phyloP scores from a whole-genome alignment of 2,329 filamentous ascomycete species.

The Metarhizium album region DNA sequence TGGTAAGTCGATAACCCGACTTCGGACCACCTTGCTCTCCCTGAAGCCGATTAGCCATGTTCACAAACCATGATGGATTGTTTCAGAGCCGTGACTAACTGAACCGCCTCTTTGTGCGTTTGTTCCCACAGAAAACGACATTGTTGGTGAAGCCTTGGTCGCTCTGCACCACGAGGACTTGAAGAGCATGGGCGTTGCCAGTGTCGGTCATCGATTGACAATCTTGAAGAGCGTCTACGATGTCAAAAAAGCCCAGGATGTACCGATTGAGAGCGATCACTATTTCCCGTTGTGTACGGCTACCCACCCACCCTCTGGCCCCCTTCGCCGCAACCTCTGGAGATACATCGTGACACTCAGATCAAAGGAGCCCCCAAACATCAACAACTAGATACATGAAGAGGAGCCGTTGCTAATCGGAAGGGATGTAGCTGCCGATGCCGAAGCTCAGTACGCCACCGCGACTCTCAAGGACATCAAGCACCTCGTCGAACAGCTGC shows the following conservation, averaged over 20 bases:
- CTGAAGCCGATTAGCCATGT: neutral
- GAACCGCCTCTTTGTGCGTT: slow-evolving; percentile 9
- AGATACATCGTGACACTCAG: neutral
- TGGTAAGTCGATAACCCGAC: slow-evolving; percentile 43
- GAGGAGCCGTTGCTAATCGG: slow-evolving; percentile 11
- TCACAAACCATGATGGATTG: neutral
- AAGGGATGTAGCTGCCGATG: slow-evolving; percentile 63
- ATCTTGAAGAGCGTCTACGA: slow-evolving; percentile 96
- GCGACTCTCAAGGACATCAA: slow-evolving; percentile 91
- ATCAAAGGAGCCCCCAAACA: neutral
- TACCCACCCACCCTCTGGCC: neutral
- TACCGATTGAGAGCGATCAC: slow-evolving; percentile 84
- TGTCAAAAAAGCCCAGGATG: slow-evolving; percentile 86
- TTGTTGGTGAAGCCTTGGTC: slow-evolving; percentile 83
- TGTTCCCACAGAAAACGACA: slow-evolving; percentile 65
- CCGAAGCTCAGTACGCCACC: slow-evolving; percentile 71
- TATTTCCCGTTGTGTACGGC: slow-evolving; percentile 77
- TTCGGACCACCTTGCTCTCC: neutral
- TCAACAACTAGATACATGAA: neutral
- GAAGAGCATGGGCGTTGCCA: slow-evolving; percentile 87
- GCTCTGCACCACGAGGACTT: slow-evolving; percentile 85
- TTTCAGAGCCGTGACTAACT: slow-evolving; percentile 7
- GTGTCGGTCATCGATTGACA: slow-evolving; percentile 87
- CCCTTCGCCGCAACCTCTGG: neutral
- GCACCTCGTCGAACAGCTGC: slow-evolving; percentile 79